phyloP scores from a whole-genome alignment of 768 basidiomycete genomes.

The Tricholoma furcatifolium region DNA sequence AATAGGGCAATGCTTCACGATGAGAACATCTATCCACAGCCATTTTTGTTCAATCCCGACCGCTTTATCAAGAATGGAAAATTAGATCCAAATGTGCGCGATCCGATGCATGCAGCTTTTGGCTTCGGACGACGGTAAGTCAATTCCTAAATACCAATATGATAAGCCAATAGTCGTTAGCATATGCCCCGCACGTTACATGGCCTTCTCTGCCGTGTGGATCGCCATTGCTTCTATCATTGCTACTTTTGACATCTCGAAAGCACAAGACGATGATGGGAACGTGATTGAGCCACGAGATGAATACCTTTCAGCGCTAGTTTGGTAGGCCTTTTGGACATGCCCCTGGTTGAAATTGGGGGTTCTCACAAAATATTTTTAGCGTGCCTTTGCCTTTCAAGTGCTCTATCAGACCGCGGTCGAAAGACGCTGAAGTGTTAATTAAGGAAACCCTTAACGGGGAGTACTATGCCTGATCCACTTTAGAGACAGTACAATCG shows the following conservation, averaged over 20 bases:
- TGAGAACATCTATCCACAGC: too few species aligned
- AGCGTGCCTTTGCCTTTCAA: constrained; percentile 5
- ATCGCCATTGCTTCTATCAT: constrained; percentile 28
- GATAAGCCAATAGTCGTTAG: neutral
- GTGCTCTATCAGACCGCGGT: constrained; percentile 10
- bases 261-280: constrained; percentile 16
- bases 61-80: too few species aligned
- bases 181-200: constrained; percentile 31
- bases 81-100: too few species aligned
- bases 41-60: too few species aligned
- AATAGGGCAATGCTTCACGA: too few species aligned
- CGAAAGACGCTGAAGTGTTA: constrained; percentile 3
- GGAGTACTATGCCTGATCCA: neutral
- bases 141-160: too few species aligned
- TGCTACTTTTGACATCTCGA: constrained; percentile 27
- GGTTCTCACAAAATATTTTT: neutral
- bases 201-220: constrained; percentile 31
- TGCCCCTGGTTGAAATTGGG: neutral
- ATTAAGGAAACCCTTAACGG: constrained; percentile 3
- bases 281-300: constrained; percentile 13
- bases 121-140: too few species aligned
- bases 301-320: constrained; percentile 7
- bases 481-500: too few species aligned
- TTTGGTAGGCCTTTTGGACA: constrained; percentile 4
- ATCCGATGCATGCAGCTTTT: too few species aligned